Percentiles rank a stretch among this genome's conserved stretches.
phyloP scores from a whole-genome alignment of 805 yeast genomes.

The Hanseniaspora lindneri region DNA sequence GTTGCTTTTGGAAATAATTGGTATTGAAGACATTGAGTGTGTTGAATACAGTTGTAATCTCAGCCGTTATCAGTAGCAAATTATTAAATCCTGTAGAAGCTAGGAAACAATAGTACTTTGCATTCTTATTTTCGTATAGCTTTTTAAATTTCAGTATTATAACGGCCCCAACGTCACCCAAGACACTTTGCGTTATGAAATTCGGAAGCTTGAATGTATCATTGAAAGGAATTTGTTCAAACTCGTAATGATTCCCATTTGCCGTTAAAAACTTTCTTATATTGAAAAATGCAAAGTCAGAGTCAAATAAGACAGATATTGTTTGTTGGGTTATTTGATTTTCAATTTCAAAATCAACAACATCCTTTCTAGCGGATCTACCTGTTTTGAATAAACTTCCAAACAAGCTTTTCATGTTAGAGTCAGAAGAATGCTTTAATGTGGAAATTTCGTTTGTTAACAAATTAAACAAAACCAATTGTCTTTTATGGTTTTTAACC shows the following conservation, averaged over 20 bases:
- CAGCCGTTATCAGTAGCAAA: not conserved
- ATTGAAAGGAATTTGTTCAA: not conserved
- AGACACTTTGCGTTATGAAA: conserved; percentile 1
- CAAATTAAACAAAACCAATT: conserved; percentile 6
- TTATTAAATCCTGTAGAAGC: not conserved
- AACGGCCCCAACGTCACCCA: conserved; percentile 1
- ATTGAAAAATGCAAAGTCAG: not conserved
- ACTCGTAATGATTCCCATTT: not conserved
- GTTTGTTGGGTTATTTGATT: not conserved
- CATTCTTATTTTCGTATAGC: not conserved
- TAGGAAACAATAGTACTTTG: not conserved
- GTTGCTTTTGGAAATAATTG: not conserved
- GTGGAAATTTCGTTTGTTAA: not conserved
- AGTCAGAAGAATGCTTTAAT: not conserved
- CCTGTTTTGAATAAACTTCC: not conserved
- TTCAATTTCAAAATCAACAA: conserved; percentile 13
- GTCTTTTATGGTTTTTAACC: conserved; percentile 4
- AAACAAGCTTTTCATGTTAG: not conserved
- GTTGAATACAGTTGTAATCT: not conserved
- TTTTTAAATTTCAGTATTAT: not conserved
- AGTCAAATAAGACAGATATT: conserved; percentile 8
- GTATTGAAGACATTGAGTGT: not conserved
- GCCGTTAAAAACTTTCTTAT: not conserved
- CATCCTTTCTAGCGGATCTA: conserved; percentile 1
- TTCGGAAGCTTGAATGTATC: not conserved